phyloP scores from a whole-genome alignment of 164 flowering plant species.

The Echeveria elegans region DNA sequence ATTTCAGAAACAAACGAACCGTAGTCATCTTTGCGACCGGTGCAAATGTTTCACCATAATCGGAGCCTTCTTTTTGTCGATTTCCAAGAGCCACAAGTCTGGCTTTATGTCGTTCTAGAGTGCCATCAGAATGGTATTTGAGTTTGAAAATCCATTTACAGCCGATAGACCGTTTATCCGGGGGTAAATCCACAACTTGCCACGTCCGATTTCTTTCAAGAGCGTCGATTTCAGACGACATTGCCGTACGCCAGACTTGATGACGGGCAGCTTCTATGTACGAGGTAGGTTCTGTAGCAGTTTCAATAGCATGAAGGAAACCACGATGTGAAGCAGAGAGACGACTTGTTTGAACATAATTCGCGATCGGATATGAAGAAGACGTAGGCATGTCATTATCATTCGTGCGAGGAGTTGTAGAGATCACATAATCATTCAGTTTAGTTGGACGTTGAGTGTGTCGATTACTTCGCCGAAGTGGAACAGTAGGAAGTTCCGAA shows the following conservation, averaged over 20 bases:
- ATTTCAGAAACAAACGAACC: not conserved
- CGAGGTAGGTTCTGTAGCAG: too few relatives aligned
- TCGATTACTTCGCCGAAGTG: too few relatives aligned
- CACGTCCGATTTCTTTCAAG: not conserved
- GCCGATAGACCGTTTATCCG: not conserved
- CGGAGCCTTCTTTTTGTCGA: not conserved
- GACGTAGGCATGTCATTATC: not conserved
- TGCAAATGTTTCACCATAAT: not conserved
- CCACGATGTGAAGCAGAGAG: too few relatives aligned
- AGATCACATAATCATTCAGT: not conserved
- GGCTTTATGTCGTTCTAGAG: not conserved
- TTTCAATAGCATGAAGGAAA: too few relatives aligned
- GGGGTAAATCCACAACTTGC: not conserved
- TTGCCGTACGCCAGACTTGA: not conserved
- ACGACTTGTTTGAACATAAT: too few relatives aligned
- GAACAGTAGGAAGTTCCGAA: not conserved
- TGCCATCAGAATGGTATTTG: not conserved
- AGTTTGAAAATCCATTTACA: not conserved
- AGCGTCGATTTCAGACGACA: not conserved
- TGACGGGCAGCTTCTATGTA: too few relatives aligned
- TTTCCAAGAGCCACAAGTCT: not conserved
- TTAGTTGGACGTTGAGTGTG: not conserved
- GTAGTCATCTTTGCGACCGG: slow-evolving; percentile 5
- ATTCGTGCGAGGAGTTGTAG: not conserved
- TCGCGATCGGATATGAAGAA: not conserved